These are phyloP conservation scores for Aspergillus sp. DNA, from an alignment of 2,329 filamentous ascomycete genomes.

Conservation along the genomic window DNA sequence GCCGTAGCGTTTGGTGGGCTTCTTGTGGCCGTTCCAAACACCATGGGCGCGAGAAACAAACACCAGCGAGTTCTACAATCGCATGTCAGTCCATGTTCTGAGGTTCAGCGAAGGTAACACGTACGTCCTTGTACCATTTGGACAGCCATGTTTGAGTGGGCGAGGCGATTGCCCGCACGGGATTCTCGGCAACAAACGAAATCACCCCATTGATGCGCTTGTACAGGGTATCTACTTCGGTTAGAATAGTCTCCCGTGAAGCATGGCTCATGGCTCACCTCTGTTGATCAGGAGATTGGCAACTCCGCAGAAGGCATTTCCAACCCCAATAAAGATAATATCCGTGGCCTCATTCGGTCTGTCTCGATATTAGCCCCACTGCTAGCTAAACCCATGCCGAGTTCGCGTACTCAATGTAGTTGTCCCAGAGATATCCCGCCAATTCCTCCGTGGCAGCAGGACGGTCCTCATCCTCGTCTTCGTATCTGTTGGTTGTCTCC, in stretches of 20 bases:
- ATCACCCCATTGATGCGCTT: constrained; percentile 69
- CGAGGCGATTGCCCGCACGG: constrained; percentile 76
- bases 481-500: constrained; percentile 33
- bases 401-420: constrained; percentile 72
- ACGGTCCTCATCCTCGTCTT: constrained; percentile 51
- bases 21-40: constrained; percentile 65
- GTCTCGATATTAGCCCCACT: neutral
- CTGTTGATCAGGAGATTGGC: constrained; percentile 76
- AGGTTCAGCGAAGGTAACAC: constrained; percentile 5
- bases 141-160: constrained; percentile 67
- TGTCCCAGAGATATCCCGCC: constrained; percentile 90
- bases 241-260: neutral
- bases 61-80: constrained; percentile 65
- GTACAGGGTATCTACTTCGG: constrained; percentile 56
- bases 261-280: constrained; percentile 49
- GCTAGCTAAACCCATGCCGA: constrained; percentile 34
- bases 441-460: constrained; percentile 65
- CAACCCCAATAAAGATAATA: constrained; percentile 83
- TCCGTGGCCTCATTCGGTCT: constrained; percentile 63
- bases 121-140: constrained; percentile 74
- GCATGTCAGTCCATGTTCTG: constrained; percentile 1
- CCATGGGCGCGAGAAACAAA: constrained; percentile 74
- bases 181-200: constrained; percentile 75
- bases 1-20: constrained; percentile 59
- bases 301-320: constrained; percentile 82